phyloP scores from a whole-genome alignment of 495 filamentous ascomycete genomes.

The Hyaloscypha bicolor region DNA sequence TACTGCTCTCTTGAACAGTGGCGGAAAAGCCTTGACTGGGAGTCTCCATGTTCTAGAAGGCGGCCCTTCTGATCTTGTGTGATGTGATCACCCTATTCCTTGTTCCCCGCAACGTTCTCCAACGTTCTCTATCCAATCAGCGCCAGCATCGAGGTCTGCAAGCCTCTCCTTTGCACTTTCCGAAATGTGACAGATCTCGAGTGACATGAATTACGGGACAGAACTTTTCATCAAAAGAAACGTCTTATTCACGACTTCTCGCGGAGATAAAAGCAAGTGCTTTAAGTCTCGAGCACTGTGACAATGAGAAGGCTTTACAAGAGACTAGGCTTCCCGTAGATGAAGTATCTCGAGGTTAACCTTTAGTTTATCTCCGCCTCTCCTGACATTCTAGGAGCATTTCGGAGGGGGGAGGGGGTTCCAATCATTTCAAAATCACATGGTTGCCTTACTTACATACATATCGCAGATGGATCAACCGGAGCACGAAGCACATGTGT shows the following conservation, averaged over 20 bases:
- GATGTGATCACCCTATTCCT: background rate
- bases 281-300: no score
- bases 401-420: no score
- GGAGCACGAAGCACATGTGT: background rate
- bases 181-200: slow-evolving; percentile 11
- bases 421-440: background rate
- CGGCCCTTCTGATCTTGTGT: background rate
- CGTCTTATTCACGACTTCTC: background rate
- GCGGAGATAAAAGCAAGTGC: background rate
- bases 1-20: background rate
- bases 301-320: no score
- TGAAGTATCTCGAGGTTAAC: no score
- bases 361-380: background rate
- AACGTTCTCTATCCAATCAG: background rate
- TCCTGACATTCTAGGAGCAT: background rate
- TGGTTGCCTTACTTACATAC: background rate
- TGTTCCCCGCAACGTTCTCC: background rate
- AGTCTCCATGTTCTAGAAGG: slow-evolving; percentile 1
- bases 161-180: background rate
- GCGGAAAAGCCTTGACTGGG: background rate
- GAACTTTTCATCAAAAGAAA: background rate
- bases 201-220: background rate
- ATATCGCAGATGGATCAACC: background rate
- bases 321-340: no score
- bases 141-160: background rate